Percentiles rank a stretch among this genome's conserved stretches.
These are phyloP conservation scores for Talaromyces amestolkiae DNA, from an alignment of 2,329 filamentous ascomycete genomes.

Conservation along the genomic window DNA sequence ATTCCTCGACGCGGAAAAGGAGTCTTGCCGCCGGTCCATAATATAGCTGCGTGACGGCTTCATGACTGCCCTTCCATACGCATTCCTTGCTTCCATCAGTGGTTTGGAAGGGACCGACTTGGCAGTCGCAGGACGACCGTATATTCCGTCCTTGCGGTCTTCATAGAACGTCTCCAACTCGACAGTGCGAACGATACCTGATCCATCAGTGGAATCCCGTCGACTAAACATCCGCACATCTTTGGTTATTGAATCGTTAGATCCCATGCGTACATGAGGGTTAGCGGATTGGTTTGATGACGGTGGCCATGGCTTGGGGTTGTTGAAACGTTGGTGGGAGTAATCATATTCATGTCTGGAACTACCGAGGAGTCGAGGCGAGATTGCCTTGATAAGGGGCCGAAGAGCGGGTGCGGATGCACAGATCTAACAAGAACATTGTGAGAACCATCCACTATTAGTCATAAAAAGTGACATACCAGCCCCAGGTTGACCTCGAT, in stretches of 20 bases:
- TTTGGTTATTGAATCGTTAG: background rate
- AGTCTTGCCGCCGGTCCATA: background rate
- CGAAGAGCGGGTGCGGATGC: slow-evolving; percentile 38
- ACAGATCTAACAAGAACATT: slow-evolving; percentile 30
- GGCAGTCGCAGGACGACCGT: background rate
- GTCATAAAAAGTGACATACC: slow-evolving; percentile 26
- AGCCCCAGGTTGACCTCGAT: slow-evolving; percentile 37
- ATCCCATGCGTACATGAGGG: background rate
- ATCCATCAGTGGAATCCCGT: background rate
- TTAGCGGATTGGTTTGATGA: background rate
- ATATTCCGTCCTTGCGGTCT: slow-evolving; percentile 20
- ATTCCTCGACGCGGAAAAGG: background rate
- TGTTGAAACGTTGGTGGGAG: background rate
- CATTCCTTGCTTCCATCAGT: background rate
- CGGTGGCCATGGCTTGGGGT: background rate
- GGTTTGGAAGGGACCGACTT: background rate
- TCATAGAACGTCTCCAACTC: slow-evolving; percentile 38
- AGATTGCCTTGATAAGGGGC: slow-evolving; percentile 33
- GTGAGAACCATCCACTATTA: background rate
- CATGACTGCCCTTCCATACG: background rate
- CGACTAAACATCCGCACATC: too few relatives aligned
- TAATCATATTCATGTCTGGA: background rate
- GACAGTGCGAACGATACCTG: slow-evolving; percentile 30
- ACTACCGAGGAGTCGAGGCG: slow-evolving; percentile 31
- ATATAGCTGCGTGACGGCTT: background rate